Percentiles rank a stretch among this genome's conserved stretches.
phyloP scores from a whole-genome alignment of 495 filamentous ascomycete genomes.

The Hypoxylon fuscum region DNA sequence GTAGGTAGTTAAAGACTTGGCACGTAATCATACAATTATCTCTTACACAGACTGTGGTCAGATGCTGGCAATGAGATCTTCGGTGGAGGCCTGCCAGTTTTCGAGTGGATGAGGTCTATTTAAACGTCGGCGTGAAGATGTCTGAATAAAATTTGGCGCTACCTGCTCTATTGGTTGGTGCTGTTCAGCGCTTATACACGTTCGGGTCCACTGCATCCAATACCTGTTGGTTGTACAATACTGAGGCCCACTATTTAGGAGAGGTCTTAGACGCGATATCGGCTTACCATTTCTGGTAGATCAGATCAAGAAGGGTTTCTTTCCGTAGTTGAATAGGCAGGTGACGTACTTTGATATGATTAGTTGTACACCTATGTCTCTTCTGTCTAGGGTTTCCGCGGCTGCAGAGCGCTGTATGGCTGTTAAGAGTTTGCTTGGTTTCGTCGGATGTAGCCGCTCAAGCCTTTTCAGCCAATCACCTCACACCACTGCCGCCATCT shows the following conservation, averaged over 20 bases:
- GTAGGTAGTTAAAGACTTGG: not conserved
- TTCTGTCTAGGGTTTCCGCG: not conserved
- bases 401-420: conserved; percentile 5
- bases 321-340: not conserved
- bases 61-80: no score
- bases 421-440: conserved; percentile 1
- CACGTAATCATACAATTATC: no score
- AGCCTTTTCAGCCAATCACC: conserved; percentile 34
- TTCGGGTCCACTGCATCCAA: no score
- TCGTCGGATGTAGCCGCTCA: conserved; percentile 14
- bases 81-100: conserved; percentile 17
- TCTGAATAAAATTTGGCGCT: conserved; percentile 28
- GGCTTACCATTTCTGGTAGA: not conserved
- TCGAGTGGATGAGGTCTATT: conserved; percentile 20
- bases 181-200: conserved; percentile 31
- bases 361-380: not conserved
- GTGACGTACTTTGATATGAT: not conserved
- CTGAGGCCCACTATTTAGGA: conserved; percentile 1
- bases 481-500: conserved; percentile 21
- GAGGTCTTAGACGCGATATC: not conserved
- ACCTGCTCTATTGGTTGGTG: conserved; percentile 18
- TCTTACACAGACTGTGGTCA: no score
- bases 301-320: not conserved
- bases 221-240: not conserved
- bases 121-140: conserved; percentile 23